Conservation (phyloP, 139 green algal genomes). For the Auxenochlorella protothecoides region DNA sequence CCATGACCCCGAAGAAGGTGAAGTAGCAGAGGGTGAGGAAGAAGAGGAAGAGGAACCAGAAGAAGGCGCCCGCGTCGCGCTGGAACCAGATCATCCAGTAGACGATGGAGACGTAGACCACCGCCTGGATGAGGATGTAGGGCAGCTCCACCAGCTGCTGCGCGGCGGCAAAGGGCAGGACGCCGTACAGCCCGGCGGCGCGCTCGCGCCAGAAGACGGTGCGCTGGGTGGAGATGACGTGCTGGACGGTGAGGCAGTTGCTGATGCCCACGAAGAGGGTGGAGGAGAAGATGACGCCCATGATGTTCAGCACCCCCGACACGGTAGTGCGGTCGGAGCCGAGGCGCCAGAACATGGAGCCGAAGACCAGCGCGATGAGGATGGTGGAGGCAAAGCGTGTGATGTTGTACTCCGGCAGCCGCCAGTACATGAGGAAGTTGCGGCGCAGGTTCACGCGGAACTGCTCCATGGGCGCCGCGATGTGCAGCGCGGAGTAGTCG, state of each 20-base stretch:
- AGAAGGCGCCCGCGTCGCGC: constrained; percentile 33
- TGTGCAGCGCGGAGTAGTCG: background rate
- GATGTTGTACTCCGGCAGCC: constrained; percentile 33
- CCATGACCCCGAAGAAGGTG: constrained; percentile 30
- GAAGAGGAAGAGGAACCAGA: constrained; percentile 49
- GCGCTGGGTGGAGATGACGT: constrained; percentile 8
- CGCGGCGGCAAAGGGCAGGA: background rate
- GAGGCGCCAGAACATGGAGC: constrained; percentile 17
- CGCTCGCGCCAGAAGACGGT: constrained; percentile 19
- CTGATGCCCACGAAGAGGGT: constrained; percentile 33
- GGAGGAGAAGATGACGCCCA: constrained; percentile 44
- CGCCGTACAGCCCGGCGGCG: constrained; percentile 1
- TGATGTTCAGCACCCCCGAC: constrained; percentile 41
- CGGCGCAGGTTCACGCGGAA: constrained; percentile 27
- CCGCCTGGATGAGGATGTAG: constrained; percentile 26
- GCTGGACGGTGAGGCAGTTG: constrained; percentile 27
- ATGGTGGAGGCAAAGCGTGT: constrained; percentile 33
- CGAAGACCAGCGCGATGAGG: constrained; percentile 32
- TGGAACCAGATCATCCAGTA: constrained; percentile 28
- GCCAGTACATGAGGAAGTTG: constrained; percentile 28
- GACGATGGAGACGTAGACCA: constrained; percentile 35
- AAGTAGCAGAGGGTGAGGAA: constrained; percentile 45
- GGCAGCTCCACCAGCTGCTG: constrained; percentile 33
- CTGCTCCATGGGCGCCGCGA: constrained; percentile 9
- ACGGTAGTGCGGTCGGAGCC: constrained; percentile 10